phyloP scores from a whole-genome alignment of 495 filamentous ascomycete species.

The Darksidea phi region DNA sequence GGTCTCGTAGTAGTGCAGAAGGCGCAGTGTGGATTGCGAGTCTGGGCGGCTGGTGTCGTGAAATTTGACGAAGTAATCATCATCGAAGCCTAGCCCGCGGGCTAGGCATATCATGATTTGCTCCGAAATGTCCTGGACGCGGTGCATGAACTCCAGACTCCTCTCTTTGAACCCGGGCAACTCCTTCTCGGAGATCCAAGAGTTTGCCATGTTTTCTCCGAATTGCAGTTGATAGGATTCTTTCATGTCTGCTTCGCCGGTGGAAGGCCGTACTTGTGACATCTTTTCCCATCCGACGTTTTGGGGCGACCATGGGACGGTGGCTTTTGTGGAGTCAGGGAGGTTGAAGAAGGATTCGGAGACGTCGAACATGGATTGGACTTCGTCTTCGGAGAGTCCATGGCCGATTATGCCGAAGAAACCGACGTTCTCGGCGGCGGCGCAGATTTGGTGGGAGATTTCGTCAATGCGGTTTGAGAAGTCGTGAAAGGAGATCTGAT shows the following conservation, averaged over 20 bases:
- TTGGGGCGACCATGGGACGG: constrained; percentile 51
- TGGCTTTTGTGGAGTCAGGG: constrained; percentile 52
- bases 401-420: constrained; percentile 64
- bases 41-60: constrained; percentile 52
- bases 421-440: constrained; percentile 60
- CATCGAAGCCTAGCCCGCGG: constrained; percentile 54
- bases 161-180: constrained; percentile 52
- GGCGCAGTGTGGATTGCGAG: constrained; percentile 56
- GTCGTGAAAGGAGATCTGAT: constrained; percentile 59
- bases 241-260: constrained; percentile 60
- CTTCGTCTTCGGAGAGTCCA: constrained; percentile 50
- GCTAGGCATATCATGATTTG: constrained; percentile 61
- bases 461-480: constrained; percentile 54
- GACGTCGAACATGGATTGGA: constrained; percentile 54
- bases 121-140: constrained; percentile 54
- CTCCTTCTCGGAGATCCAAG: constrained; percentile 54
- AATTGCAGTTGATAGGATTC: constrained; percentile 64
- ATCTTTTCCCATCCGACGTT: constrained; percentile 67
- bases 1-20: constrained; percentile 58
- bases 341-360: constrained; percentile 59
- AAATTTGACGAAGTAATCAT: constrained; percentile 57
- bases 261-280: constrained; percentile 61
- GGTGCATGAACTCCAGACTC: constrained; percentile 54
- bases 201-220: constrained; percentile 38
- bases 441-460: constrained; percentile 55